phyloP scores from a whole-genome alignment of 495 filamentous ascomycete species.

The Tuber aestivum region DNA sequence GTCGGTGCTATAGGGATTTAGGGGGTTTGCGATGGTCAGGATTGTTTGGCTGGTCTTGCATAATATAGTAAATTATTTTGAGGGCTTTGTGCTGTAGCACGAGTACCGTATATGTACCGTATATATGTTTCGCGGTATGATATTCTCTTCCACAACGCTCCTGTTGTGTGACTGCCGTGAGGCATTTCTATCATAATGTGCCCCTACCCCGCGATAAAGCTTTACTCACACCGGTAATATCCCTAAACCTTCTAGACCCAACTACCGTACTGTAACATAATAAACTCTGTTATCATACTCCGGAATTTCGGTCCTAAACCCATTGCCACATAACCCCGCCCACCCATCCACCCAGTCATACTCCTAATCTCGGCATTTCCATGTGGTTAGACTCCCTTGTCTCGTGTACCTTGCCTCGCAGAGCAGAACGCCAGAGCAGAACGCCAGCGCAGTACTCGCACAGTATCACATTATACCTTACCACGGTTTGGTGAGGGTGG shows the following conservation, averaged over 20 bases:
- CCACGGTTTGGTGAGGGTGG: neutral
- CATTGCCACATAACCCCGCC: neutral
- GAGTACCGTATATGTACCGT: too few species aligned
- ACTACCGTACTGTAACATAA: neutral
- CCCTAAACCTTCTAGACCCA: too few species aligned
- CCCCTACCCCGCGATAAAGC: too few species aligned
- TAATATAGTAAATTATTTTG: neutral
- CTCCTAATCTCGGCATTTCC: neutral
- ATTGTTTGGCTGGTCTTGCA: neutral
- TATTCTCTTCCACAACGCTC: neutral
- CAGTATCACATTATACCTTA: too few species aligned
- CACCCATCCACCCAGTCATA: neutral
- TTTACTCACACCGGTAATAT: too few species aligned
- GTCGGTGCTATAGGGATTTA: neutral
- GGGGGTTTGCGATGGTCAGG: neutral
- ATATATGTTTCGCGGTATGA: too few species aligned
- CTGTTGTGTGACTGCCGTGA: too few species aligned
- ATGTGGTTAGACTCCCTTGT: neutral
- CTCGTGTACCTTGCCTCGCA: too few species aligned
- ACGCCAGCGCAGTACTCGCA: too few species aligned
- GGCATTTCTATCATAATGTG: too few species aligned
- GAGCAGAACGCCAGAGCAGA: too few species aligned
- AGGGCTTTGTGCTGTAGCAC: neutral
- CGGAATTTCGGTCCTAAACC: neutral
- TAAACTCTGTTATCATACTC: neutral